These are phyloP conservation scores for Stephanodiscus minutulus DNA, from an alignment of 108 stramenopile genomes.

Conservation along the genomic window DNA sequence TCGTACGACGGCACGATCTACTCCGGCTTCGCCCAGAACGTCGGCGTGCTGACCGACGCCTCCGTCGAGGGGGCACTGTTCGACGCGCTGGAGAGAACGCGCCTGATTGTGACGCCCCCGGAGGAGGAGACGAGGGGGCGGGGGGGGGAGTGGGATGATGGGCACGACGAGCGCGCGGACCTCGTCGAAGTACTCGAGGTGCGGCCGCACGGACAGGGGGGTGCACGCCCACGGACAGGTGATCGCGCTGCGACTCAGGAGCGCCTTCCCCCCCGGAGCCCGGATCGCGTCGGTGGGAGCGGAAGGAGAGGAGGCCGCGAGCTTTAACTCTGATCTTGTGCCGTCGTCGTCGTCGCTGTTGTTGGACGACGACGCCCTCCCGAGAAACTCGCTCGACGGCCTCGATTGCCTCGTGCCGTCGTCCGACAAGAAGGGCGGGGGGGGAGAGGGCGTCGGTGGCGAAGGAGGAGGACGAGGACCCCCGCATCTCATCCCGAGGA, in stretches of 20 bases:
- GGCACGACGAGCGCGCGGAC: constrained; percentile 14
- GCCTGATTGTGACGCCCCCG: constrained; percentile 63
- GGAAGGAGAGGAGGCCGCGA: constrained; percentile 3
- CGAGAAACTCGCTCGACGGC: constrained; percentile 63
- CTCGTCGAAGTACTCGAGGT: constrained; percentile 83
- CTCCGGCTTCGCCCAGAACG: constrained; percentile 85
- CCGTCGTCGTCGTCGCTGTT: constrained; percentile 33
- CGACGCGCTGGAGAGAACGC: constrained; percentile 74
- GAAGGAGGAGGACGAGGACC: neutral
- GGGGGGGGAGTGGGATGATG: constrained; percentile 3
- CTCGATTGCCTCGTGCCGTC: constrained; percentile 56
- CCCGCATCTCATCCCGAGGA: constrained; percentile 42
- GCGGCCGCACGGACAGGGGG: constrained; percentile 96
- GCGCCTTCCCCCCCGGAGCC: constrained; percentile 64
- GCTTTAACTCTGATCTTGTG: no score
- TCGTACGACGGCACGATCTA: constrained; percentile 89
- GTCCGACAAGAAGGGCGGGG: constrained; percentile 28
- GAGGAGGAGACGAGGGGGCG: constrained; percentile 15
- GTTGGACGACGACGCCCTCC: constrained; percentile 58
- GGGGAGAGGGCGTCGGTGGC: constrained; percentile 18
- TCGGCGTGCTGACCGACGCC: constrained; percentile 65
- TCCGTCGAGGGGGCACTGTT: constrained; percentile 89
- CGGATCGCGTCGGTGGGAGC: constrained; percentile 37
- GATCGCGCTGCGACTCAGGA: constrained; percentile 82
- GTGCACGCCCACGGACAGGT: constrained; percentile 97